Percentiles rank a stretch among this genome's conserved stretches.
These are phyloP conservation scores for Psophocarpus tetragonolobus DNA, from an alignment of 306 rosid genomes.

Conservation along the genomic window DNA sequence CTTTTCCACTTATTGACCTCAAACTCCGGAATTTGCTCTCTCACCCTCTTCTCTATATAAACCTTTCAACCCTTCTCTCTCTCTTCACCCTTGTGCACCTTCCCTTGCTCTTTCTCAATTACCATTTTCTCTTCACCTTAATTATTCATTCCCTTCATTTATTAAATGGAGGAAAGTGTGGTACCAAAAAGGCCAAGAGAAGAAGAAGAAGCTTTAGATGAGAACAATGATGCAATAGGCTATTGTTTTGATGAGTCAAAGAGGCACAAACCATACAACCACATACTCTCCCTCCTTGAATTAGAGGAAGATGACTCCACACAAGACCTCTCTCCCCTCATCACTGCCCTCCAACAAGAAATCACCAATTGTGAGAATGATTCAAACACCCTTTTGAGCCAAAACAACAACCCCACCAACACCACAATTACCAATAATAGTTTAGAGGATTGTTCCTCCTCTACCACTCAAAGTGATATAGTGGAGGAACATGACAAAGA, in stretches of 20 bases:
- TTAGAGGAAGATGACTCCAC: slow-evolving; percentile 68
- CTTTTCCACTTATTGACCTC: slow-evolving; percentile 36
- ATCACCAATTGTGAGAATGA: slow-evolving; percentile 24
- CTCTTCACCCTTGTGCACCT: not conserved
- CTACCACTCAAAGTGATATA: not conserved
- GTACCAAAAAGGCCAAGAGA: slow-evolving; percentile 61
- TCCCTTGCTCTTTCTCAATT: not conserved
- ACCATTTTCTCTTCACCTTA: no score
- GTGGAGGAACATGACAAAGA: slow-evolving; percentile 51
- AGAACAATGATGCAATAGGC: slow-evolving; percentile 24
- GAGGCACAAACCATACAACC: slow-evolving; percentile 60
- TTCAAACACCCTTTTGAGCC: slow-evolving; percentile 23
- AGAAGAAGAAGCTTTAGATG: no score
- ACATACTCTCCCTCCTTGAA: slow-evolving; percentile 76
- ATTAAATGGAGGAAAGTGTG: slow-evolving; percentile 42
- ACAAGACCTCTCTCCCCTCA: slow-evolving; percentile 62
- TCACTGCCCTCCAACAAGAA: slow-evolving; percentile 72
- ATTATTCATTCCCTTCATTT: not conserved
- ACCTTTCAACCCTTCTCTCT: slow-evolving; percentile 39
- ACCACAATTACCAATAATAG: not conserved
- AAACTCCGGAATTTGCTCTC: not conserved
- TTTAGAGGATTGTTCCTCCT: slow-evolving; percentile 32
- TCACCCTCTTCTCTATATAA: slow-evolving; percentile 52
- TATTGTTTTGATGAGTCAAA: slow-evolving; percentile 45
- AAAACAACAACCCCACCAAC: not conserved